Evolutionary conservation across 352 stramenopile genomes (phyloP).

Genomic region (Pythium graminicola): DNA sequence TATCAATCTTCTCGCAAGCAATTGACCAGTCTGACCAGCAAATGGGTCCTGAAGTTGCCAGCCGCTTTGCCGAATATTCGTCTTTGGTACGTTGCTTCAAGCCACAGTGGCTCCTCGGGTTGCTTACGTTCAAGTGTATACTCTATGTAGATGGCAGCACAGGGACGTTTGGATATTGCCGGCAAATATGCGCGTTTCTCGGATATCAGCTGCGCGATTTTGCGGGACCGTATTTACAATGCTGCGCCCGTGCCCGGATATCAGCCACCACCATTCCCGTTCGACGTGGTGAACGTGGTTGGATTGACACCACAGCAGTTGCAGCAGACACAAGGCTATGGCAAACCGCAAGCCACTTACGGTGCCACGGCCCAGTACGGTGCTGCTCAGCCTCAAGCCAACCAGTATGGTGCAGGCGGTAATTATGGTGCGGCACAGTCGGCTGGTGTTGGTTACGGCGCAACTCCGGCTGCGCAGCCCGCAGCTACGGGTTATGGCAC

Average conservation of each 20-base stretch:
- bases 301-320: conserved; percentile 49
- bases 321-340: conserved; percentile 42
- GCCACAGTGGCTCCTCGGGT: too few relatives aligned
- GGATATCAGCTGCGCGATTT: conserved; percentile 68
- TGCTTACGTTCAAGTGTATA: too few relatives aligned
- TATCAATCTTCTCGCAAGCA: conserved; percentile 91
- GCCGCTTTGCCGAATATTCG: conserved; percentile 91
- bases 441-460: conserved; percentile 4
- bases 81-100: conserved; percentile 40
- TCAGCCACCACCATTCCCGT: conserved; percentile 78
- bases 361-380: conserved; percentile 14
- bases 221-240: conserved; percentile 86
- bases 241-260: conserved; percentile 68
- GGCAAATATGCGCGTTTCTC: conserved; percentile 88
- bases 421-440: conserved; percentile 8
- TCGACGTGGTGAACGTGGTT: conserved; percentile 68
- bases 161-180: conserved; percentile 90
- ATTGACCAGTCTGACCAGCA: conserved; percentile 78
- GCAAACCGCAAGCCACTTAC: conserved; percentile 23
- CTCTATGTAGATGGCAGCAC: conserved; percentile 85
- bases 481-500: conserved; percentile 31
- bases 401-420: conserved; percentile 37
- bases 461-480: conserved; percentile 6
- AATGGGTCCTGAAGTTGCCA: conserved; percentile 82
- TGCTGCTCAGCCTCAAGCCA: conserved; percentile 26